Percentiles rank a stretch among this genome's conserved stretches.
phyloP scores from a whole-genome alignment of 2,329 filamentous ascomycete genomes.

The Diplodia scrobiculata region DNA sequence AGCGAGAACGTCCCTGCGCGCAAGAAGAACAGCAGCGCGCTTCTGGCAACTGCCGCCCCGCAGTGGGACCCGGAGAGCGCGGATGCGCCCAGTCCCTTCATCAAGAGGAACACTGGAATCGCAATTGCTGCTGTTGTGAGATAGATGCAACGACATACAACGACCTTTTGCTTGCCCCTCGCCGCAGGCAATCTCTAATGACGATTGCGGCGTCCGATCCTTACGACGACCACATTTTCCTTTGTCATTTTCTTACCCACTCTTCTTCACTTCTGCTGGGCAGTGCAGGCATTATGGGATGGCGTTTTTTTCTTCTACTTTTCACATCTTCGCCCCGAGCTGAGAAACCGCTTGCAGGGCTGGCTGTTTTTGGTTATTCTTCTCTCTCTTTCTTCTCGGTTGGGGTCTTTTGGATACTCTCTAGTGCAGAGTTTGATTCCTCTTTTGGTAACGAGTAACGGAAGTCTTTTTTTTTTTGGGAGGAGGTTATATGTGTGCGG shows the following conservation, averaged over 20 bases:
- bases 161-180: neutral
- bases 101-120: slow-evolving; percentile 9
- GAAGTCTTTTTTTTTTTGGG: neutral
- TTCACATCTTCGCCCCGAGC: neutral
- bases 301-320: neutral
- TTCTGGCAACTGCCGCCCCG: slow-evolving; percentile 1
- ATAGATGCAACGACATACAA: neutral
- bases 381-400: neutral
- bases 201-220: neutral
- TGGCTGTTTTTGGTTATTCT: neutral
- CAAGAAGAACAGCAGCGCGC: slow-evolving; percentile 11
- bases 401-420: neutral
- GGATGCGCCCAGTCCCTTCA: slow-evolving; percentile 24
- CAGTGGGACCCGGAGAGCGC: slow-evolving; percentile 20
- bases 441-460: neutral
- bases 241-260: neutral
- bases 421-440: neutral
- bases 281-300: neutral
- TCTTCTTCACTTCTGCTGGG: neutral
- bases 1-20: neutral
- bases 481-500: neutral
- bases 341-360: neutral
- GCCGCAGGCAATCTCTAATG: neutral
- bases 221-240: neutral
- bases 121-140: slow-evolving; percentile 1